Base-by-base conservation (phyloP, 1,284 basidiomycete species). In the Cryptococcus hybrid region DNA sequence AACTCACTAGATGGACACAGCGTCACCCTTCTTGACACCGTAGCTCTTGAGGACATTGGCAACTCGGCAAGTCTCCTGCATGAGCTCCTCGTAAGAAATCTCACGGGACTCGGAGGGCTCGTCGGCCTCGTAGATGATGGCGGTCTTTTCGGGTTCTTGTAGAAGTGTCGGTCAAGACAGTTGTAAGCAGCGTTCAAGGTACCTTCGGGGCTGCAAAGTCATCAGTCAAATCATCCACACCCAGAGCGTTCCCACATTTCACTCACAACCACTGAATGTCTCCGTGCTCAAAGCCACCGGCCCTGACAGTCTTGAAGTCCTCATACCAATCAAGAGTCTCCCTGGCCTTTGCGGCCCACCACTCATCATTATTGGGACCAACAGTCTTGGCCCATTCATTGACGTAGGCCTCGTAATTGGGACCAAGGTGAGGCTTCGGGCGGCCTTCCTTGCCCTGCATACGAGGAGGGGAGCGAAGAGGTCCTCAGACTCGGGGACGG, bases 121-220 rank as follows among this genome's bases (percentile, higher is more conserved):
- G 70, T 99, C 96, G 3, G 92, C 94, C 79, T 99, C 95, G 82
- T 95, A 99, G 80, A 99, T 95, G 80, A 99, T 96, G 49, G 95
- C 95, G 30, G 88, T 86, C 88, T 90, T 92, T 98, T 82, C 0
- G 95, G 95, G 72, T 92, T 82, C 76, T 88, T 86, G 82, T 89
- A 92, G 40, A 90, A 76, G 64, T 78, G 76, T 63, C 96, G 86
- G 79, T 99, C 96, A 58, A 99, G 90, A 74, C 92, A 96, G 81
- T 99, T 99, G 84, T 99, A 99, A 7, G 91, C 86, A 2, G 90
- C 95, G 73, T 93, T 93, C 62, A 94, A 80, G 5, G 82, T 87
- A 47, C 91, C 91, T 71, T 93, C 90, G 30, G 89, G 88, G 83
- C 77, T 78, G 63, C 34, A 6, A n/a, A 34, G 47, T 9, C 5